Evolutionary conservation across 106 monocot species (phyloP), one percentile per base, ranked within the genome.

Genomic region (Phalaenopsis equestris): DNA sequence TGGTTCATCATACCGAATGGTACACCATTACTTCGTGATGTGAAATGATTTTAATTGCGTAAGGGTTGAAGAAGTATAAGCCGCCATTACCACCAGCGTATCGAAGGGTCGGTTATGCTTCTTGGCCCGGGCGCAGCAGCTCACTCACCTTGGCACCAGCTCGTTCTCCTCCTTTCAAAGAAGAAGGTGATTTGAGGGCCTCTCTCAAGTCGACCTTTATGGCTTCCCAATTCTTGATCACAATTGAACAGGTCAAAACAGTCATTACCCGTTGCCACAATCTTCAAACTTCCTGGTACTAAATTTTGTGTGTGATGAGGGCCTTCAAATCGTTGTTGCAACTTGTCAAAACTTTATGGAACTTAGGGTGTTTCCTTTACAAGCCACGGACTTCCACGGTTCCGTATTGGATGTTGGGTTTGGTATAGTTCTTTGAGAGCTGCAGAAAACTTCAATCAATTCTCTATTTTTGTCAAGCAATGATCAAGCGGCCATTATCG

Each of bases 391-490:
- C 55, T 82, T 84, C 0, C 93, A 90, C 75, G 86, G 86, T 9
- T 85, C 80, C 1, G 93, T 96, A 1, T 87, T 91, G 4, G 88
- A 96, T 81, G 67, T 87, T 18, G 96, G 96, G n/a, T 85, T 85
- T 96, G 7, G 48, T 77, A 55, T 86, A 91, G 2, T 91, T 96
- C 77, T 87, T 93, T 0, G 85, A 96, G 77, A 93, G 96, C 23
- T 96, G 96, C 77, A 81, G 49, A 47, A 93, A 91, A 72, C 93
- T 96, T 17, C 86, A 83, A 11, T 96, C 91, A 5, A 91, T 96
- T 46, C 84, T 96, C 17, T 96, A 91, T 75, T 96, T 96, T 72
- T 96, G 96, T 72, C 89, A 91, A 17, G 38, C 79, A 4, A 96
- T 96, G 96, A 96, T 91, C 5, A 96, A 96, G 83, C 83, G 19